Base-by-base conservation (phyloP, 208 protist species). In the Herpetomonas samuelpessoai region DNA sequence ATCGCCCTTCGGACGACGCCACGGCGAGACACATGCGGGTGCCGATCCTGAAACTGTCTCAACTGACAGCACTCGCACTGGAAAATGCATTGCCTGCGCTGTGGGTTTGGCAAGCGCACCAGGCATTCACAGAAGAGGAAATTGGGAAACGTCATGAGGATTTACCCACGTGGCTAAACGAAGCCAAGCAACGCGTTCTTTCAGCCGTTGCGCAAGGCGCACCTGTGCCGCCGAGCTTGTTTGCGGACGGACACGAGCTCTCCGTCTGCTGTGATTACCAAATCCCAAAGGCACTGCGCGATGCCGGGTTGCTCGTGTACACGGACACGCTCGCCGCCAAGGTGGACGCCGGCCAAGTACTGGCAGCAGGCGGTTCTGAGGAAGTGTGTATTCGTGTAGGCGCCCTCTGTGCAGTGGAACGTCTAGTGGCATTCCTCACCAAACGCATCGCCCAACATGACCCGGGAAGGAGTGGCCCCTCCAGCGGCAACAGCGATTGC, bases 221-320 rank as follows among this genome's bases (percentile, higher is more conserved):
- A n/a, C n/a, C 35, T 41, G 35, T 18, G 16, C 16, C 35, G 10
- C 35, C 35, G 10, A 7, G 16, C 35, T 46, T 85, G 10, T 95
- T 95, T 47, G 44, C 10, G 2, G 88, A 95, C 49, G 29, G 30
- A 25, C 48, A 70, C 12, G 48, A 71, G 44, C 68, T 95, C 0
- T 83, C 78, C 29, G 67, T 95, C 41, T 95, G 88, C 79, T 92
- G 83, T 45, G 88, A 95, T 57, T 95, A 95, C 55, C 88, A 95
- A 62, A 87, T 95, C 26, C 88, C 88, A 38, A 92, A 83, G 56
- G 71, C 81, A 4, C 68, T 95, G 53, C 84, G 83, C 0, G 71
- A 69, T 12, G 74, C 77, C 19, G 88, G 82, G 0, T 51, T 92
- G 12, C 48, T 95, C 9, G 29, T 74, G 38, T 95, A 95, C 70